phyloP scores from a whole-genome alignment of 2,329 filamentous ascomycete species.

The Tolypocladium ophioglossoides region DNA sequence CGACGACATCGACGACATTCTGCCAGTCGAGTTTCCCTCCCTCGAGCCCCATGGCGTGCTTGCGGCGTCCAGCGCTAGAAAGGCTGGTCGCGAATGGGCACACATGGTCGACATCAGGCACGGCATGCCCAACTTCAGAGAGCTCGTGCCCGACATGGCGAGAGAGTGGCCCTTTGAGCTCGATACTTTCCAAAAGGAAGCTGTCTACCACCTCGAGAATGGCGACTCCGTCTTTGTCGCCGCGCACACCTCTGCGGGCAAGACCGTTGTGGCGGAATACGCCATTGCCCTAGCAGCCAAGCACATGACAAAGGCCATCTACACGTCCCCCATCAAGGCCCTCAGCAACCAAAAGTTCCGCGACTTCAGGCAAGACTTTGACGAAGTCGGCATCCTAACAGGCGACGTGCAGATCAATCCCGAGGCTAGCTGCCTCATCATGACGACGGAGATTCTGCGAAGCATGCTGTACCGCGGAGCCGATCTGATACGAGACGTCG shows the following conservation, averaged over 20 bases:
- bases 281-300: constrained; percentile 93
- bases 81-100: constrained; percentile 81
- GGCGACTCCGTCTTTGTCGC: constrained; percentile 97
- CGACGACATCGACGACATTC: constrained; percentile 69
- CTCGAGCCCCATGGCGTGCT: constrained; percentile 75
- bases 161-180: constrained; percentile 94
- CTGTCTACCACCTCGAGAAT: constrained; percentile 91
- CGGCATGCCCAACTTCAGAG: constrained; percentile 86
- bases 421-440: constrained; percentile 95
- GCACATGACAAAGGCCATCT: constrained; percentile 99
- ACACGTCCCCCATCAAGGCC: constrained; percentile 97
- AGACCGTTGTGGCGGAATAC: constrained; percentile 97
- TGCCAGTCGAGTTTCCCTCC: constrained; percentile 89
- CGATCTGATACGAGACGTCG: constrained; percentile 91
- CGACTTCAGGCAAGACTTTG: constrained; percentile 82
- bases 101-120: constrained; percentile 96
- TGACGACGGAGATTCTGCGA: constrained; percentile 96
- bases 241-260: constrained; percentile 93
- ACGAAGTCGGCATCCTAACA: constrained; percentile 93
- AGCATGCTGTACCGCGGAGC: constrained; percentile 98
- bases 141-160: constrained; percentile 93
- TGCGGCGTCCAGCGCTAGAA: constrained; percentile 58
- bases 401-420: constrained; percentile 97
- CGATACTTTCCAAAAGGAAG: constrained; percentile 97
- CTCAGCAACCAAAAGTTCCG: constrained; percentile 98